These are phyloP conservation scores for Radiomyces spectabilis DNA, from an alignment of 192 early-diverging fungal genomes.

Conservation along the genomic window DNA sequence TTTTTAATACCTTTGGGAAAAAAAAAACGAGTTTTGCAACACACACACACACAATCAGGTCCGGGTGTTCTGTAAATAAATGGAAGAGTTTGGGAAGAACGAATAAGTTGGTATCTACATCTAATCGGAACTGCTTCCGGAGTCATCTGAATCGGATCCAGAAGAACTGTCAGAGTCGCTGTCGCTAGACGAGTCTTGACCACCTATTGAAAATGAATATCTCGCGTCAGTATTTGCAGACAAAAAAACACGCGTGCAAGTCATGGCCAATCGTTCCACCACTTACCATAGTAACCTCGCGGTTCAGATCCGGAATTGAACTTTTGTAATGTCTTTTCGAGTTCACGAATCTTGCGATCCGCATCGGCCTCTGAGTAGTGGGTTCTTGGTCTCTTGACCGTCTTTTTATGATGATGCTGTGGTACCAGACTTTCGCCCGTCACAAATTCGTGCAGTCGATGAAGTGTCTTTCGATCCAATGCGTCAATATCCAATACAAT, in stretches of 20 bases:
- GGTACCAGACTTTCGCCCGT: constrained; percentile 34
- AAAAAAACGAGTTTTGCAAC: no score
- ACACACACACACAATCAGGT: background rate
- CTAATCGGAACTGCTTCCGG: constrained; percentile 76
- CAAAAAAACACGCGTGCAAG: no score
- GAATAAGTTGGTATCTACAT: constrained; percentile 13
- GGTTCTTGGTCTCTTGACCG: constrained; percentile 34
- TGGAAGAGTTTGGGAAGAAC: background rate
- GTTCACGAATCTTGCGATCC: constrained; percentile 31
- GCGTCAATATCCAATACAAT: constrained; percentile 96
- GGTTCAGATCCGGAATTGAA: constrained; percentile 32
- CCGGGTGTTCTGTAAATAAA: background rate
- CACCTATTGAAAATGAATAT: constrained; percentile 15
- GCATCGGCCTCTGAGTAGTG: constrained; percentile 40
- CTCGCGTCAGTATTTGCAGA: constrained; percentile 20
- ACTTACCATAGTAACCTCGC: constrained; percentile 13
- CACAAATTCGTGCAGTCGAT: constrained; percentile 83
- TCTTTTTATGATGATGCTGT: no score
- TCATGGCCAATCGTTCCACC: background rate
- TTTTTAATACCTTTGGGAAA: background rate
- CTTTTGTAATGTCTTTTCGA: constrained; percentile 40
- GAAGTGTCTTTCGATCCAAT: constrained; percentile 74
- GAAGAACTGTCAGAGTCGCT: constrained; percentile 50
- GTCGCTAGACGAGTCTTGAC: constrained; percentile 39
- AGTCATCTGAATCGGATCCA: constrained; percentile 75